A percentile compares a stretch with the other conserved stretches of the same genome.
phyloP scores from a whole-genome alignment of 441 rosid species.

The Breynia disticha region DNA sequence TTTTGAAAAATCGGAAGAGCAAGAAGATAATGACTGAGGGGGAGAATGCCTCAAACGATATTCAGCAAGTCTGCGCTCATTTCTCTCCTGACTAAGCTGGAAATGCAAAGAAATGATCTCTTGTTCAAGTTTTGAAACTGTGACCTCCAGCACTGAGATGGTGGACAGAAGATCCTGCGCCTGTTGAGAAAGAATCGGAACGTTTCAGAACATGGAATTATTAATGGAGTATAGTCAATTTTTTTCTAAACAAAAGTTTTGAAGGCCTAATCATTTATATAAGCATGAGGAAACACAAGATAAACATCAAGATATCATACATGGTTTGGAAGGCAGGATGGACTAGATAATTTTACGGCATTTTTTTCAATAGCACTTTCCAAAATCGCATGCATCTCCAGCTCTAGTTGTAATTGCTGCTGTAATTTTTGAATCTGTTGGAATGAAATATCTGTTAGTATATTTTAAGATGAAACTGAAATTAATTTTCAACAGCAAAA shows the following conservation, averaged over 20 bases:
- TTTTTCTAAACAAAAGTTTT: no score
- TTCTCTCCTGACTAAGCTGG: slow-evolving; percentile 79
- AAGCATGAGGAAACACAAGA: slow-evolving; percentile 4
- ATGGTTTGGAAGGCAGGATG: slow-evolving; percentile 46
- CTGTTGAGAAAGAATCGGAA: slow-evolving; percentile 19
- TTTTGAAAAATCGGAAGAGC: slow-evolving; percentile 15
- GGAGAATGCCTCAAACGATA: slow-evolving; percentile 47
- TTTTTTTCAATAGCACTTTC: slow-evolving; percentile 50
- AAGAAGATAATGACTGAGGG: slow-evolving; percentile 32
- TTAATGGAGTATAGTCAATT: no score
- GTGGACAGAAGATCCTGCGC: slow-evolving; percentile 66
- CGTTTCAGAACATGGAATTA: no score
- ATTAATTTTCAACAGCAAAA: neutral
- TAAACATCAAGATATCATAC: slow-evolving; percentile 23
- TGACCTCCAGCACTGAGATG: slow-evolving; percentile 52
- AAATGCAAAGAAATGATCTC: slow-evolving; percentile 55
- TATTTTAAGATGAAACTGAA: neutral
- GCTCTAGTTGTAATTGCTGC: slow-evolving; percentile 56
- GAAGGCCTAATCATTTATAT: neutral
- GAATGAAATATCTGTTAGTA: slow-evolving; percentile 8
- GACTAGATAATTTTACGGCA: slow-evolving; percentile 33
- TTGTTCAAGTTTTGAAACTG: slow-evolving; percentile 69
- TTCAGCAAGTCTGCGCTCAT: slow-evolving; percentile 70
- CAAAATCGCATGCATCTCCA: slow-evolving; percentile 43
- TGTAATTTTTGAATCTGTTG: slow-evolving; percentile 57